phyloP scores from a whole-genome alignment of 805 yeast genomes.

The Ogataea paraovalis region DNA sequence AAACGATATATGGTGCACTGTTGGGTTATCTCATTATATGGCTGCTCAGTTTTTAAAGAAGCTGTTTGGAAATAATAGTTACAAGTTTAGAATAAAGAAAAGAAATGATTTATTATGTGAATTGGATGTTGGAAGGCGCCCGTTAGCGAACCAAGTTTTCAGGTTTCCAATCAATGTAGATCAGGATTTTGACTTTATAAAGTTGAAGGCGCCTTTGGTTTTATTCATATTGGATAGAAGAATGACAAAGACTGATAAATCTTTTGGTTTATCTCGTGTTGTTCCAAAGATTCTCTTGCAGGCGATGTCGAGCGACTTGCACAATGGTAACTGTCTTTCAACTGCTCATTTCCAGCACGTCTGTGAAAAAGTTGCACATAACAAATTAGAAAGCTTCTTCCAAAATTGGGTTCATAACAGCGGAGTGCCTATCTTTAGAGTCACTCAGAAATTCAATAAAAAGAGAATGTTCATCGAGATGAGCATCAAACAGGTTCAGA shows the following conservation, averaged over 20 bases:
- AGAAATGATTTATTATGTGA: constrained; percentile 64
- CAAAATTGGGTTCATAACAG: constrained; percentile 89
- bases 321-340: constrained; percentile 68
- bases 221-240: constrained; percentile 80
- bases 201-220: constrained; percentile 81
- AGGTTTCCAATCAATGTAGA: constrained; percentile 57
- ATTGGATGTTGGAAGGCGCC: constrained; percentile 73
- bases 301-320: constrained; percentile 92
- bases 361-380: constrained; percentile 93
- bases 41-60: constrained; percentile 61
- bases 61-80: constrained; percentile 82
- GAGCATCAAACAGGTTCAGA: constrained; percentile 88
- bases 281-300: constrained; percentile 88
- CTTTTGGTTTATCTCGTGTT: constrained; percentile 88
- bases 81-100: constrained; percentile 63
- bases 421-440: constrained; percentile 84
- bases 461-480: constrained; percentile 92
- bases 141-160: constrained; percentile 69
- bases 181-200: constrained; percentile 62
- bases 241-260: constrained; percentile 94
- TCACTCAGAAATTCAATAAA: constrained; percentile 89
- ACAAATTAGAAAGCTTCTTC: constrained; percentile 76
- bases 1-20: constrained; percentile 84
- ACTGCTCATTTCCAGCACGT: constrained; percentile 84
- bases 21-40: constrained; percentile 85